Evolutionary conservation across 2,329 filamentous ascomycete species (phyloP), one percentile per base, ranked within the genome.

Genomic region (Emydomyces testavorans): DNA sequence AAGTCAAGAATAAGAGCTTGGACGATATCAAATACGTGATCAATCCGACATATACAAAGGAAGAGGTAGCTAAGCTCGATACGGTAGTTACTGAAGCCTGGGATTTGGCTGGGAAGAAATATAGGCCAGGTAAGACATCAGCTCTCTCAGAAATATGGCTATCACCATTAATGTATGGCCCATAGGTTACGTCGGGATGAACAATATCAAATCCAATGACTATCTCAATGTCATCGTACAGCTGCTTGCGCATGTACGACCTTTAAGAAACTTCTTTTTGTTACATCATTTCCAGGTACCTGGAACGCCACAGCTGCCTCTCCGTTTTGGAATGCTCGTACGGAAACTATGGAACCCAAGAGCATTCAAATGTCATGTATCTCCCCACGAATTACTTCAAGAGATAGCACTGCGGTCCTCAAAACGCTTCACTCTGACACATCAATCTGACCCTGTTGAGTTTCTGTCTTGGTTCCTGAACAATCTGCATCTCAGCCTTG

Each of bases 181-280:
- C 42, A 20, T 46, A 70, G 70, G 92, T 4, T 98, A 89, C 63
- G 87, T 98, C 52, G 92, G 92, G 56, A 93, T 98, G 85, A 98
- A 98, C 75, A 98, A 98, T 69, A 95, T 98, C 74, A 98, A 98
- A 67, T 87, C 92, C 50, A 98, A 98, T 69, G 92, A 98, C 71
- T 98, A 98, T 69, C 77, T 96, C 61, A 98, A 98, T 62, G 90
- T 94, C 21, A 78, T 95, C 2, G 83, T 94, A 41, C 92, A 98
- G 65, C 83, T 89, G 5, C 75, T 98, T 31, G 82, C 90, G 2
- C 92, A 98, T 65, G 87, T 96, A 21, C 73, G 81, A 16, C 90
- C 92, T 3, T 72, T 98, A 56, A 80, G 92, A 28, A 95, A 96
- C 64, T 96, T 80, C 68, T 81, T 96, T 62, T 80, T 98, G 59